These are phyloP conservation scores for Exophiala sideris DNA, from an alignment of 2,329 filamentous ascomycete genomes.

Conservation along the genomic window DNA sequence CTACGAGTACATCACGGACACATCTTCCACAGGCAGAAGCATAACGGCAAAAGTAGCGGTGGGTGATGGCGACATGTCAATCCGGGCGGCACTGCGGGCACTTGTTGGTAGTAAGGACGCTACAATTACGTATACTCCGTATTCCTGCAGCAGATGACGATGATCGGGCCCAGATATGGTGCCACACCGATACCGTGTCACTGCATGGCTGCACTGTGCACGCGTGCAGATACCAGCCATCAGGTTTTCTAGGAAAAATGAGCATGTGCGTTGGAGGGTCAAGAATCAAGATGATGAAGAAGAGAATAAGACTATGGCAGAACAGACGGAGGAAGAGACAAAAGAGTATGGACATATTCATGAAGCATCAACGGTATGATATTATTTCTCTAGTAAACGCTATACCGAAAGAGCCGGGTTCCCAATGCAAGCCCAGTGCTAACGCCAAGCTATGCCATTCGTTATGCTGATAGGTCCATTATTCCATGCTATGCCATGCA, in stretches of 20 bases:
- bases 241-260: background rate
- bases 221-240: background rate
- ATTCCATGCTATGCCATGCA: background rate
- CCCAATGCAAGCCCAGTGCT: background rate
- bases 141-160: background rate
- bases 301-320: background rate
- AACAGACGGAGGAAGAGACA: background rate
- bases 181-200: too few species aligned
- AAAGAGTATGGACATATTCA: background rate
- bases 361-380: background rate
- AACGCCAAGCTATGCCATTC: constrained; percentile 13
- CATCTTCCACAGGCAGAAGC: too few species aligned
- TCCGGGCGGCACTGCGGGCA: background rate
- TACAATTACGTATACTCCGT: constrained; percentile 1
- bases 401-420: constrained; percentile 10
- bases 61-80: background rate
- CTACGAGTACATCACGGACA: too few species aligned
- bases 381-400: background rate
- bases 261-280: background rate
- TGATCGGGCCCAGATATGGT: background rate
- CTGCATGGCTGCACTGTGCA: constrained; percentile 2
- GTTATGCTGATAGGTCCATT: background rate
- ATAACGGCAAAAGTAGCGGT: too few species aligned
- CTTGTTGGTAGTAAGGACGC: background rate
- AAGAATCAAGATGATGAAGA: background rate